Evolutionary conservation across 345 rosid species (phyloP).

Genomic region (Ceriops decandra): DNA sequence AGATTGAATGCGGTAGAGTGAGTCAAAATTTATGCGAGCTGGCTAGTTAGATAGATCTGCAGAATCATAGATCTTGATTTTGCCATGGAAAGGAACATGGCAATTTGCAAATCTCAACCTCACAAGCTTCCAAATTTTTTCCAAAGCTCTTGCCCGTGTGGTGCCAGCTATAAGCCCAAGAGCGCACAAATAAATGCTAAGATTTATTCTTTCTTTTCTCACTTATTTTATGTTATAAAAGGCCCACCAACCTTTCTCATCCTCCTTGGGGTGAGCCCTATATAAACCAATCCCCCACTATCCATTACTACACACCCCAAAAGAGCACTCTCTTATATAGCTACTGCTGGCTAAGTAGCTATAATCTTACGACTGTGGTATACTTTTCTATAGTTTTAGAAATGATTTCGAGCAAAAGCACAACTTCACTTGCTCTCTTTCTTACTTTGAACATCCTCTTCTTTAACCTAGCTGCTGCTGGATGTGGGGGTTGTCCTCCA

Average conservation of each 20-base stretch:
- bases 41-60: constrained; percentile 2
- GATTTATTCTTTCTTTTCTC: neutral
- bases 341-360: constrained; percentile 7
- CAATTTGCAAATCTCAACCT: constrained; percentile 18
- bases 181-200: constrained; percentile 22
- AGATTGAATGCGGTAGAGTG: neutral
- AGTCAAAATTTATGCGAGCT: neutral
- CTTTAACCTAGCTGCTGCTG: constrained; percentile 39
- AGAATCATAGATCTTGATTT: neutral
- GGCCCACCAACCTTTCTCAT: neutral
- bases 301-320: constrained; percentile 15
- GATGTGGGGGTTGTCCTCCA: constrained; percentile 42
- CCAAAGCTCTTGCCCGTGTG: constrained; percentile 11
- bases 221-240: constrained; percentile 17
- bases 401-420: constrained; percentile 43
- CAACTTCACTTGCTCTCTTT: constrained; percentile 44
- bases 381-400: neutral
- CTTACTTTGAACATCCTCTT: constrained; percentile 48
- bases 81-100: constrained; percentile 12
- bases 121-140: constrained; percentile 36
- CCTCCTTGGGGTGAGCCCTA: constrained; percentile 35
- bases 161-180: constrained; percentile 37
- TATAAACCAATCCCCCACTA: constrained; percentile 33
- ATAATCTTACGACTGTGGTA: neutral
- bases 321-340: constrained; percentile 7